A percentile compares a stretch with the other conserved stretches of the same genome.
Evolutionary conservation across 1,139 yeast species (phyloP).

Genomic region (Pneumocystis oryctolagi): DNA sequence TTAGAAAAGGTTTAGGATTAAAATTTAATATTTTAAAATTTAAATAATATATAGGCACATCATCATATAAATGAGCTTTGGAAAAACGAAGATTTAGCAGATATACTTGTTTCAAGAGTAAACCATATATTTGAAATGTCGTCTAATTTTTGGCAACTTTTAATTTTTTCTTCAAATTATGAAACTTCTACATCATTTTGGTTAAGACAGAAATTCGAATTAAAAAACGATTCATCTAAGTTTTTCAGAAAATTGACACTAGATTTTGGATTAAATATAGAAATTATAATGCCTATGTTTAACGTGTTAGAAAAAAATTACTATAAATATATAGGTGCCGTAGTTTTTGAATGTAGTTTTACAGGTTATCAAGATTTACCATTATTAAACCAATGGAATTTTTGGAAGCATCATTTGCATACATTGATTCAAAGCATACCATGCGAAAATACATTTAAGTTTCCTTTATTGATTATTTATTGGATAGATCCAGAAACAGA

Average conservation of each 20-base stretch:
- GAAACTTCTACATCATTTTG: not conserved
- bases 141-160: not conserved
- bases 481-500: not conserved
- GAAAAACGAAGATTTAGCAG: not conserved
- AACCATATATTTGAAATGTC: not conserved
- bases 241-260: not conserved
- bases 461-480: not conserved
- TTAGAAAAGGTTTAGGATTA: not conserved
- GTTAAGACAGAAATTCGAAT: not conserved
- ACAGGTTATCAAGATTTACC: not conserved
- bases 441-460: not conserved
- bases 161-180: not conserved
- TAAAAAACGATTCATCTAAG: not conserved
- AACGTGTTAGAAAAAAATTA: not conserved
- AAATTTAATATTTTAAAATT: not conserved
- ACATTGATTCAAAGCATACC: not conserved
- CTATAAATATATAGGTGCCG: not conserved
- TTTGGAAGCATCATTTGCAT: constrained; percentile 1
- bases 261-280: not conserved
- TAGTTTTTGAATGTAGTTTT: not conserved
- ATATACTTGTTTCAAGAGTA: not conserved
- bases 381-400: not conserved
- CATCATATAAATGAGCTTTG: not conserved
- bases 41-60: not conserved
- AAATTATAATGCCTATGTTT: not conserved